These are phyloP conservation scores for Fragaria vesca DNA, from an alignment of 306 rosid species.

Conservation along the genomic window DNA sequence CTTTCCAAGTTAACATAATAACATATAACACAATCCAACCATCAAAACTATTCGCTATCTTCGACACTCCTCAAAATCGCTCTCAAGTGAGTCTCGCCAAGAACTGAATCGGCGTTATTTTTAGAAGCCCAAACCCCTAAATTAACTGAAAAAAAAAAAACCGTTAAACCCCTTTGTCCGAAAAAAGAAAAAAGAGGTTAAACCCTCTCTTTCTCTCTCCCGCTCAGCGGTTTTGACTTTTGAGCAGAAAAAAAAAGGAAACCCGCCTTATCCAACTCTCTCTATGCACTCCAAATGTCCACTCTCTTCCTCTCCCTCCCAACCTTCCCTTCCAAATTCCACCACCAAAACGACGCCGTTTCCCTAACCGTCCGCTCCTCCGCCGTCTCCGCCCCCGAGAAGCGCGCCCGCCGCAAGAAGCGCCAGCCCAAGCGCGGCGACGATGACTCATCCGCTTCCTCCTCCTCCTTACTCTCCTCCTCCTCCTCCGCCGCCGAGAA, in stretches of 20 bases:
- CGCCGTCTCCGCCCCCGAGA: slow-evolving; percentile 55
- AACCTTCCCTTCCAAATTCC: slow-evolving; percentile 17
- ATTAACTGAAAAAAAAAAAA: too few relatives aligned
- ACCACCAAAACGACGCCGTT: slow-evolving; percentile 20
- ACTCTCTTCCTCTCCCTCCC: slow-evolving; percentile 21
- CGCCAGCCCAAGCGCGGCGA: slow-evolving; percentile 51
- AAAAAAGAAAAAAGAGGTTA: not conserved
- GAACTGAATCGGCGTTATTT: too few relatives aligned
- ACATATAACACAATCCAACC: not conserved
- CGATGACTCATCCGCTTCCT: slow-evolving; percentile 29
- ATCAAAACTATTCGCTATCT: not conserved
- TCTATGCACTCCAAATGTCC: slow-evolving; percentile 22
- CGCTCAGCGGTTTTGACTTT: slow-evolving; percentile 3
- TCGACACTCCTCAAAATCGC: too few relatives aligned
- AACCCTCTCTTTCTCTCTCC: not conserved
- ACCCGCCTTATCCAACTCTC: slow-evolving; percentile 23
- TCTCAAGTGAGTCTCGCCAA: too few relatives aligned
- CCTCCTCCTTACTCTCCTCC: not conserved
- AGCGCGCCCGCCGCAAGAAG: slow-evolving; percentile 57
- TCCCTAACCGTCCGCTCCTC: slow-evolving; percentile 38
- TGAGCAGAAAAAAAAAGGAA: not conserved
- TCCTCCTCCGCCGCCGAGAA: slow-evolving; percentile 50
- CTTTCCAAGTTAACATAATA: not conserved
- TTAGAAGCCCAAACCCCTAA: too few relatives aligned
- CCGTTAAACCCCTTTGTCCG: too few relatives aligned